Evolutionary conservation across 1,284 basidiomycete species (phyloP).

Genomic region (Cerioporus squamosus): DNA sequence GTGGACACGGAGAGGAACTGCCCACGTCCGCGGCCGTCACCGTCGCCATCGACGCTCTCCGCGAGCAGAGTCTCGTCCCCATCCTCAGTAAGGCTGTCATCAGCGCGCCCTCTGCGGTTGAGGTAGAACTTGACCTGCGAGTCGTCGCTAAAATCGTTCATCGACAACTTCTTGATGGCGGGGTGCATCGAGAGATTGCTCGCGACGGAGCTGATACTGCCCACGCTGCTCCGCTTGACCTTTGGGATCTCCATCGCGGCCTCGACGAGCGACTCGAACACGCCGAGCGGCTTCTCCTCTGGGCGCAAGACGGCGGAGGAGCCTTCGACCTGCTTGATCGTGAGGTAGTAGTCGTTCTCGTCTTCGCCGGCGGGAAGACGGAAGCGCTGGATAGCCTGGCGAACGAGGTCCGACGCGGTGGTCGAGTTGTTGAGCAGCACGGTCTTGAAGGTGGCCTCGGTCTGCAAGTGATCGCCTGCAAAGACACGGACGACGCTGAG

Average conservation of each 20-base stretch:
- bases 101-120: constrained; percentile 57
- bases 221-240: constrained; percentile 91
- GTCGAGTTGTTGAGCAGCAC: constrained; percentile 91
- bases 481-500: constrained; percentile 95
- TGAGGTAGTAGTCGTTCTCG: constrained; percentile 83
- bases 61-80: constrained; percentile 59
- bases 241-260: constrained; percentile 80
- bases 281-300: constrained; percentile 80
- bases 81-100: constrained; percentile 39
- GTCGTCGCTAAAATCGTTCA: constrained; percentile 98
- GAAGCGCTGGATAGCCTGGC: constrained; percentile 95
- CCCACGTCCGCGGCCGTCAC: constrained; percentile 30
- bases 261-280: constrained; percentile 86
- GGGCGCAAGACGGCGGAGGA: constrained; percentile 76
- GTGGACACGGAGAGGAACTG: constrained; percentile 54
- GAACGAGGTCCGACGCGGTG: constrained; percentile 81
- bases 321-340: constrained; percentile 90
- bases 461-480: constrained; percentile 85
- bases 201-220: constrained; percentile 90
- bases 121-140: constrained; percentile 96
- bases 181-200: constrained; percentile 94
- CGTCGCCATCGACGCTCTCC: constrained; percentile 37
- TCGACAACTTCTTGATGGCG: constrained; percentile 89
- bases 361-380: constrained; percentile 70
- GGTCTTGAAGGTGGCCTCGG: constrained; percentile 97